phyloP scores from a whole-genome alignment of 495 filamentous ascomycete species.

The Xylona heveae region DNA sequence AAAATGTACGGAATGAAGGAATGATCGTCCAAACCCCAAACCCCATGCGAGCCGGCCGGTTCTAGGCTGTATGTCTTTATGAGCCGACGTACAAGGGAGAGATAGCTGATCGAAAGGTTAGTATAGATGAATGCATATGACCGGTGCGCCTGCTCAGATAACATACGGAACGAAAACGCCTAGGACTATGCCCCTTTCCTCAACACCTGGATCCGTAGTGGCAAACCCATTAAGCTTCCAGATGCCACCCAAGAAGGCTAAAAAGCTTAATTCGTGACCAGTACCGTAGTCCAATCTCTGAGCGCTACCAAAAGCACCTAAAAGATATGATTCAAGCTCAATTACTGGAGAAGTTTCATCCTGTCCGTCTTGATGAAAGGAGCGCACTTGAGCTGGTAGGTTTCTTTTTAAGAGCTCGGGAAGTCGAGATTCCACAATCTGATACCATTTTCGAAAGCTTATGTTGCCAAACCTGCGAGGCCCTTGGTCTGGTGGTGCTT shows the following conservation, averaged over 20 bases:
- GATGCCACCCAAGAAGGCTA: slow-evolving; percentile 71
- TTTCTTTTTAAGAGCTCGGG: slow-evolving; percentile 35
- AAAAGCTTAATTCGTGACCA: slow-evolving; percentile 84
- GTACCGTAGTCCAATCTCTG: slow-evolving; percentile 90
- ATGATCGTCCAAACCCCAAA: slow-evolving; percentile 96
- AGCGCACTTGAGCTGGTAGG: slow-evolving; percentile 30
- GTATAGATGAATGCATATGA: slow-evolving; percentile 1
- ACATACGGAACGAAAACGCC: slow-evolving; percentile 64
- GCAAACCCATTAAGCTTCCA: slow-evolving; percentile 85
- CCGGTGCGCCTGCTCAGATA: slow-evolving; percentile 1
- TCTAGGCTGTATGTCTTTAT: slow-evolving; percentile 89
- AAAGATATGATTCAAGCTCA: slow-evolving; percentile 61
- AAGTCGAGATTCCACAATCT: slow-evolving; percentile 36
- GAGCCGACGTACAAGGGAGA: slow-evolving; percentile 61
- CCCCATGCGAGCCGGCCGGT: slow-evolving; percentile 84
- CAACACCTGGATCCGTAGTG: slow-evolving; percentile 18
- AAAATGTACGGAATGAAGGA: slow-evolving; percentile 94
- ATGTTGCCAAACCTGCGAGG: slow-evolving; percentile 82
- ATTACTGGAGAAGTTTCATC: slow-evolving; percentile 7
- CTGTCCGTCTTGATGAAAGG: slow-evolving; percentile 10
- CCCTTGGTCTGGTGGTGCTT: slow-evolving; percentile 65
- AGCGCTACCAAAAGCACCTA: slow-evolving; percentile 72
- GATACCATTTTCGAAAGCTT: slow-evolving; percentile 67
- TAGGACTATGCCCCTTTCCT: slow-evolving; percentile 59
- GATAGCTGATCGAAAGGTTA: slow-evolving; percentile 30